Percentiles rank a stretch among this genome's conserved stretches.
Conservation (phyloP, 306 rosid genomes). For the Pachyrhizus erosus region DNA sequence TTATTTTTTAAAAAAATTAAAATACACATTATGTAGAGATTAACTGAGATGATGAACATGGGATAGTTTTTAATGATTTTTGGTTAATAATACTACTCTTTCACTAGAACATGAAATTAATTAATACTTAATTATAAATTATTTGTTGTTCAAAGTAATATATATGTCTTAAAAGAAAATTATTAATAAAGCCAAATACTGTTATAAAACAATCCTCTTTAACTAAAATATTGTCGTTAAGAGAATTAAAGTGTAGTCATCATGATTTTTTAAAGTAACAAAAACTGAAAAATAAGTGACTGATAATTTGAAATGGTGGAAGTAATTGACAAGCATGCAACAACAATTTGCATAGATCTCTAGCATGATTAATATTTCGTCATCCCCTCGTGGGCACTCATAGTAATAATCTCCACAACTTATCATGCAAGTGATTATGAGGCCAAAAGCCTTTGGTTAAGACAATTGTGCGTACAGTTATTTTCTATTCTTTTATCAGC, state of each 20-base stretch:
- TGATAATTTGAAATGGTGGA: neutral
- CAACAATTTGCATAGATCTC: neutral
- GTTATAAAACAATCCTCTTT: neutral
- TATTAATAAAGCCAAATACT: neutral
- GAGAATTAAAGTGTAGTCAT: neutral
- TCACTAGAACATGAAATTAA: neutral
- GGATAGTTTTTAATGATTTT: no score
- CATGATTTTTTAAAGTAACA: neutral
- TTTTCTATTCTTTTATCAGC: neutral
- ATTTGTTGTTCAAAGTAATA: neutral
- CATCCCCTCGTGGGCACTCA: slow-evolving; percentile 14
- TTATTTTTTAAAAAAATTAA: no score
- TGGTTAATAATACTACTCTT: no score
- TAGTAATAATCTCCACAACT: neutral
- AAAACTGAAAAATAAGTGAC: neutral
- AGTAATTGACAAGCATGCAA: slow-evolving; percentile 2
- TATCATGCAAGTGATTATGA: neutral
- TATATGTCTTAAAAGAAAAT: neutral
- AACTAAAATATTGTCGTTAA: neutral
- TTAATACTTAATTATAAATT: neutral
- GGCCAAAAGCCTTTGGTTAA: neutral
- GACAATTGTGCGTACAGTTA: neutral
- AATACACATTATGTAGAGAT: no score
- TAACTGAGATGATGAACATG: no score
- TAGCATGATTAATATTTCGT: neutral